Conservation (phyloP, 805 yeast genomes). For the Hyphopichia homilentoma region DNA sequence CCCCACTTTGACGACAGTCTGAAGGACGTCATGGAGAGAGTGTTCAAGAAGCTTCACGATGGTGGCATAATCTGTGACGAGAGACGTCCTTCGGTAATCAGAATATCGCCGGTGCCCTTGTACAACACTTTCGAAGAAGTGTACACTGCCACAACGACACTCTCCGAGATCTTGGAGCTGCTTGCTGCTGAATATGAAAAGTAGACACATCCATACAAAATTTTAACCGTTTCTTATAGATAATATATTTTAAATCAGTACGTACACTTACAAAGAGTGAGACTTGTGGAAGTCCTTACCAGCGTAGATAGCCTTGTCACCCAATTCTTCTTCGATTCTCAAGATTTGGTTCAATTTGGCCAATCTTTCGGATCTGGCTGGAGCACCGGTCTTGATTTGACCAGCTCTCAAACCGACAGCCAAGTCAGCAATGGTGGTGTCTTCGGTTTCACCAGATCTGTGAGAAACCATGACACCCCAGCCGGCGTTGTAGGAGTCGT, state of each 20-base stretch:
- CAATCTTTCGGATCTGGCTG: constrained; percentile 99
- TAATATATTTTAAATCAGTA: too few relatives aligned
- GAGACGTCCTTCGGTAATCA: constrained; percentile 83
- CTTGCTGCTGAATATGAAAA: not conserved
- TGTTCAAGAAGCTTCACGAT: constrained; percentile 46
- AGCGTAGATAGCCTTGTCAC: constrained; percentile 95
- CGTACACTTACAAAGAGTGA: constrained; percentile 35
- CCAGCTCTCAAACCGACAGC: constrained; percentile 97
- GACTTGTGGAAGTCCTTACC: constrained; percentile 81
- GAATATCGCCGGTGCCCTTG: constrained; percentile 83
- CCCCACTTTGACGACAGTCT: constrained; percentile 32
- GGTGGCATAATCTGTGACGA: constrained; percentile 81
- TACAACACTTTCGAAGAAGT: constrained; percentile 77
- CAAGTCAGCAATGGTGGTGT: constrained; percentile 96
- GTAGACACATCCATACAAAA: too few relatives aligned
- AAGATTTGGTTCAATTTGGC: constrained; percentile 98
- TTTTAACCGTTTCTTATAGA: not conserved
- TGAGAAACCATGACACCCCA: constrained; percentile 99
- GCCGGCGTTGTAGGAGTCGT: constrained; percentile 90
- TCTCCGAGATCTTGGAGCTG: constrained; percentile 29
- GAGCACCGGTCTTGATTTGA: constrained; percentile 99
- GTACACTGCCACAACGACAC: constrained; percentile 35
- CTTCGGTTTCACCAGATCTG: constrained; percentile 99
- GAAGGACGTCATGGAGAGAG: constrained; percentile 58
- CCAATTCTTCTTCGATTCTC: constrained; percentile 98